phyloP scores from a whole-genome alignment of 129 eudicot species.

The Gnaphalium uliginosum region DNA sequence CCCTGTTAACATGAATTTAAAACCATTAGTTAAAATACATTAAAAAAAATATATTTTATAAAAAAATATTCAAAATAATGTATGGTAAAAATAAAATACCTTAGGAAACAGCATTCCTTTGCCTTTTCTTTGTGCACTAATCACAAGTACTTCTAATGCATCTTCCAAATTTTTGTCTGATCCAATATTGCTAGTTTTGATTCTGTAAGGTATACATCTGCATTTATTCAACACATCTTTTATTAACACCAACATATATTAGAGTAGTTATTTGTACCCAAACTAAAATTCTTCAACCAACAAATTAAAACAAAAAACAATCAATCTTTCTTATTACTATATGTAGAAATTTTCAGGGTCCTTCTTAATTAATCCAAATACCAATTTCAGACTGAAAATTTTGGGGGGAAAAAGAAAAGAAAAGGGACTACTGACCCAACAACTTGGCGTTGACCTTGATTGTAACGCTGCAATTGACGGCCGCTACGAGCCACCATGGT shows the following conservation, averaged over 20 bases:
- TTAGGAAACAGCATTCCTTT: constrained; percentile 73
- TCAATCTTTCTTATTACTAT: too few species aligned
- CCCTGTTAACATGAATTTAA: constrained; percentile 40
- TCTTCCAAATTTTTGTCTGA: constrained; percentile 39
- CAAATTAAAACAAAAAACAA: too few species aligned
- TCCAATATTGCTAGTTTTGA: constrained; percentile 28
- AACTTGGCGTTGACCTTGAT: constrained; percentile 67
- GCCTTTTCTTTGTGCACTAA: constrained; percentile 75
- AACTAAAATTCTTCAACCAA: too few species aligned
- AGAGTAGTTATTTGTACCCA: too few species aligned
- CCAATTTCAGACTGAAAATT: background rate
- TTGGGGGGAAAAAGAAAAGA: background rate
- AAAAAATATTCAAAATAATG: too few species aligned
- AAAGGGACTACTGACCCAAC: constrained; percentile 82
- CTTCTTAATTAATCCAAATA: too few species aligned
- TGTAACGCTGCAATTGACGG: constrained; percentile 74
- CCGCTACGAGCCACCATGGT: constrained; percentile 73
- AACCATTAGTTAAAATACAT: too few species aligned
- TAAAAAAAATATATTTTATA: too few species aligned
- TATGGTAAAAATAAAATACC: too few species aligned
- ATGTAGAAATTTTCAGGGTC: too few species aligned
- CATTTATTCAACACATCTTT: constrained; percentile 25
- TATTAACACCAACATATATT: too few species aligned
- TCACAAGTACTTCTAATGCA: constrained; percentile 68
- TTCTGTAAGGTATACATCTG: constrained; percentile 86